Evolutionary conservation across 441 rosid species (phyloP).

Genomic region (Aleurites moluccanus): DNA sequence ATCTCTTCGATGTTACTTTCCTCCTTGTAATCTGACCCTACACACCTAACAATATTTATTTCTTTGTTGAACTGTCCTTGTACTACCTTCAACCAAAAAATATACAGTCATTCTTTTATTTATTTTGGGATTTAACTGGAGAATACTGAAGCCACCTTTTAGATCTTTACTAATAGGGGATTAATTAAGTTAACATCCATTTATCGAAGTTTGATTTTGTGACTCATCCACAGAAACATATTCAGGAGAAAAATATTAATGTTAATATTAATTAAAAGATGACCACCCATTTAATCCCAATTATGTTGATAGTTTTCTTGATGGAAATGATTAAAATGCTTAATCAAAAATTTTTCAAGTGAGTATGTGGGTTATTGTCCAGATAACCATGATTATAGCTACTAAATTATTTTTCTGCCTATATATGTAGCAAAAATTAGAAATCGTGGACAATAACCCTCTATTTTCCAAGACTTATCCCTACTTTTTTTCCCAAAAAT

Average conservation of each 20-base stretch:
- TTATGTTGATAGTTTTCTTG: neutral
- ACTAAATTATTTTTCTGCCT: slow-evolving; percentile 7
- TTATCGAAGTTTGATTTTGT: neutral
- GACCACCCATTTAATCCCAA: neutral
- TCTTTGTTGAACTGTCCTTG: slow-evolving; percentile 18
- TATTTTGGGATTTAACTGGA: neutral
- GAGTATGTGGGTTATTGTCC: too few species aligned
- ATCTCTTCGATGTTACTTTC: slow-evolving; percentile 9
- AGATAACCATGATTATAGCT: slow-evolving; percentile 16
- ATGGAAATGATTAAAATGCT: slow-evolving; percentile 5
- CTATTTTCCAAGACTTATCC: neutral
- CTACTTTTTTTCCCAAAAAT: too few species aligned
- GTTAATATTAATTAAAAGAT: too few species aligned
- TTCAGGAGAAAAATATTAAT: neutral
- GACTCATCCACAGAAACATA: too few species aligned
- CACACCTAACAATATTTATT: slow-evolving; percentile 11
- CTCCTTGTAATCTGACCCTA: slow-evolving; percentile 10
- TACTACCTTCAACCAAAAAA: neutral
- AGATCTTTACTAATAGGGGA: too few species aligned
- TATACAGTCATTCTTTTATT: too few species aligned
- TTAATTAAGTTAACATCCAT: too few species aligned
- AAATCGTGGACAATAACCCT: neutral
- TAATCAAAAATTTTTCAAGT: neutral
- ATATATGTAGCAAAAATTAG: neutral
- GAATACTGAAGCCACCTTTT: too few species aligned